A percentile compares a stretch with the other conserved stretches of the same genome.
Evolutionary conservation across 148 eudicot genomes (phyloP).

Genomic region (Rhododendron ovatum): DNA sequence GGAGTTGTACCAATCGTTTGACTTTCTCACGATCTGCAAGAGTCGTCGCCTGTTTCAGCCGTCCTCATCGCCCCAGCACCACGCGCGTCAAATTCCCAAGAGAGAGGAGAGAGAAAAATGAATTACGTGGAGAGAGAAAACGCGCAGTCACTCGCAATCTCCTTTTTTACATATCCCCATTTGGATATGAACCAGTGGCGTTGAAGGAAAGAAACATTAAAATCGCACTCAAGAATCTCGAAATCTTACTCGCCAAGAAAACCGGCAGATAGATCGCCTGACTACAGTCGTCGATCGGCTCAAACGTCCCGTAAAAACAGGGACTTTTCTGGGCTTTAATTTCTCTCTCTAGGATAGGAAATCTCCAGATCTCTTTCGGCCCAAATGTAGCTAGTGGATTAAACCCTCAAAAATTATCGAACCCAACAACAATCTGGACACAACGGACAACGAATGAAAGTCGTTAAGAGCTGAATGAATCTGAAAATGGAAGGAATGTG

Average conservation of each 20-base stretch:
- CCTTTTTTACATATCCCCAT: not conserved
- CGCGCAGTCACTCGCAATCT: not conserved
- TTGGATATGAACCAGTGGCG: not conserved
- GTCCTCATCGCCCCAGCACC: not conserved
- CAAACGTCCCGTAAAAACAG: not conserved
- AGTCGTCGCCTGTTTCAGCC: not conserved
- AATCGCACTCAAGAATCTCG: slow-evolving; percentile 6
- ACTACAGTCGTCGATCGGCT: not conserved
- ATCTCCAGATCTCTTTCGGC: slow-evolving; percentile 4
- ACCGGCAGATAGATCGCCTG: not conserved
- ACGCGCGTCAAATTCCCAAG: not conserved
- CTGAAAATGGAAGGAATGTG: not conserved
- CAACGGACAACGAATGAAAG: not conserved
- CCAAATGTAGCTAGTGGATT: not conserved
- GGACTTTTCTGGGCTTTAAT: not conserved
- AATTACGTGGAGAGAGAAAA: slow-evolving; percentile 3
- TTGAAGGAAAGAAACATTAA: slow-evolving; percentile 9
- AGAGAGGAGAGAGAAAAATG: not conserved
- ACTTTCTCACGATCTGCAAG: not conserved
- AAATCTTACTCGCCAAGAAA: slow-evolving; percentile 1
- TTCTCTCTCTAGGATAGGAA: not conserved
- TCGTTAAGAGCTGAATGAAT: not conserved
- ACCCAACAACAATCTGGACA: not conserved
- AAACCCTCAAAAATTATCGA: not conserved
- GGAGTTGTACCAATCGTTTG: slow-evolving; percentile 10